Base-by-base conservation (phyloP, 352 stramenopile genomes). In the Globisporangium viniferum region DNA sequence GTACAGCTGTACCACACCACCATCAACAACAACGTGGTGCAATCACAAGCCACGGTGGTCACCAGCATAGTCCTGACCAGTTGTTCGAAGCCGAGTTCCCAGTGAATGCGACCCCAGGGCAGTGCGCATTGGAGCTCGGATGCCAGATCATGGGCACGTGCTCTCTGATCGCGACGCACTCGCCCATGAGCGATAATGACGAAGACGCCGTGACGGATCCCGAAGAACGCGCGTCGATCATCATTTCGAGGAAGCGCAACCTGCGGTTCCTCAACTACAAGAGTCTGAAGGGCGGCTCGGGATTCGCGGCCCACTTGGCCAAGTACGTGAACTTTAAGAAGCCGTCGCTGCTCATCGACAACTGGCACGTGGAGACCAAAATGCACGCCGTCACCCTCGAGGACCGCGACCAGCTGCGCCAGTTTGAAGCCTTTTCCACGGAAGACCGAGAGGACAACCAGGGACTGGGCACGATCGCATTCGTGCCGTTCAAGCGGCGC, bases 111-210 rank as follows among this genome's bases (percentile, higher is more conserved):
- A 89, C 82, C 2, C 74, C 86, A 5, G 86, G 86, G 2, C 81
- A 89, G 60, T 92, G 82, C 55, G 86, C 86, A 33, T 64, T 94
- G 1, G 80, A 92, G 61, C 67, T 94, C 3, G 75, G 68, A 0
- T 84, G 77, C 36, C 86, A 92, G 67, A 77, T 91, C n/a, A 75
- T 92, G 29, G 84, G 86, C 9, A 84, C 80, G 33, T 91, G 84
- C 66, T 83, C 76, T 15, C 67, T 93, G 29, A 66, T 64, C 22
- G 78, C 75, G 31, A 67, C 75, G 8, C 78, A 90, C 41, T 79
- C 58, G 0, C 71, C 73, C 0, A 62, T 78, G 63, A 24, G 41
- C 5, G 57, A 68, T n/a, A 6, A 62, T 20, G 44, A 51, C 27
- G 56, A 62, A 8, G 49, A 75, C 18, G 60, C 65, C 0, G 66